Evolutionary conservation across 2,329 filamentous ascomycete genomes (phyloP), one percentile per base, ranked within the genome.

Genomic region (Arthrocladium fulminans): DNA sequence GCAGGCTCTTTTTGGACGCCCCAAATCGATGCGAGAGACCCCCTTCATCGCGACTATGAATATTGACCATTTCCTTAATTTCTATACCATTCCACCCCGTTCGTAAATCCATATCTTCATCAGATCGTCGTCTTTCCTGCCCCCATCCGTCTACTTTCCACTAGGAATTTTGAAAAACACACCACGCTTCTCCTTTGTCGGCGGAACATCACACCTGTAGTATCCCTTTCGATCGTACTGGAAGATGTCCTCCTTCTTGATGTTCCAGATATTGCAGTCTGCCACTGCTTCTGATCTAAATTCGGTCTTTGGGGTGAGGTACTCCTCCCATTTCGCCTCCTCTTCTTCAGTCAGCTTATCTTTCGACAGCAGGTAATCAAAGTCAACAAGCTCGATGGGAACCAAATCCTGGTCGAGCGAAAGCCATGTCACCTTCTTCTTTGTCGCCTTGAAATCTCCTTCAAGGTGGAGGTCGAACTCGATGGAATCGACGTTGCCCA

Each of bases 331-430:
- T 20, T 89, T 72, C 43, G 83, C 76, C 61, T 94, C 87, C 1
- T 88, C 83, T 62, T 88, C 83, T 48, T 58, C 56, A 65, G 88
- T 86, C 23, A 97, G 76, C 63, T 92, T 89, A 65, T 97, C 90
- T 75, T 96, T 97, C 51, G 84, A 94, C 63, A 97, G 84, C 42
- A 97, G 77, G 70, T 94, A 90, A 69, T 95, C 90, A 65, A 96
- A 97, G 58, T 96, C 88, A 69, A 89, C 90, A 9, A 95, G 76
- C 67, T 95, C 86, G 19, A 92, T 82, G 6, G 83, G 81, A 7
- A 89, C 73, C 0, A 90, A 76, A 53, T 81, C 76, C 67, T 88
- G 83, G 40, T 78, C 77, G 55, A 83, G 76, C 2, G 85, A 83
- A 23, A 94, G 73, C 88, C 88, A 94, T 0, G 87, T 94, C 25